phyloP scores from a whole-genome alignment of 441 rosid species.

The Codiaeum variegatum region DNA sequence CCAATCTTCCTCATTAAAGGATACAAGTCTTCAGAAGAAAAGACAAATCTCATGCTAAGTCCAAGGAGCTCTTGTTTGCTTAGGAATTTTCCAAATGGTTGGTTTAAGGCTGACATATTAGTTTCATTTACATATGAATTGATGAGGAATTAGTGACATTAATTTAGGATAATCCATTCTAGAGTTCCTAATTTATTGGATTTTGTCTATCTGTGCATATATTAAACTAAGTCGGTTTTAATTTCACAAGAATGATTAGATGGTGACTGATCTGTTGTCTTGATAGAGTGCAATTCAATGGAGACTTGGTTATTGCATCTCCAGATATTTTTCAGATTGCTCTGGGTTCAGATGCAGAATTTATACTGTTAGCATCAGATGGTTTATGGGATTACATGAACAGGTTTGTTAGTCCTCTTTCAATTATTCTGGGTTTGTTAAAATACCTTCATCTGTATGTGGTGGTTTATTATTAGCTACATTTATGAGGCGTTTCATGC shows the following conservation, averaged over 20 bases:
- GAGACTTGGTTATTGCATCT: slow-evolving; percentile 72
- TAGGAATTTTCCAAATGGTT: background rate
- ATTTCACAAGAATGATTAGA: slow-evolving; percentile 17
- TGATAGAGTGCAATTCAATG: slow-evolving; percentile 57
- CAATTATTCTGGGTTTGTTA: background rate
- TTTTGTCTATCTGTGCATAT: background rate
- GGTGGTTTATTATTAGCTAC: background rate
- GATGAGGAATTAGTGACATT: background rate
- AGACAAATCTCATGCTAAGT: slow-evolving; percentile 1
- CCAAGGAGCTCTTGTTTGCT: background rate
- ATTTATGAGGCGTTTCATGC: background rate
- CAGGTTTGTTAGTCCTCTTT: slow-evolving; percentile 36
- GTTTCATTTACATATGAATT: slow-evolving; percentile 1
- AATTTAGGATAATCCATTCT: no score
- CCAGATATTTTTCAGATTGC: slow-evolving; percentile 71
- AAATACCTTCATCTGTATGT: background rate
- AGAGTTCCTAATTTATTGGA: no score
- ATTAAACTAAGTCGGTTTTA: background rate
- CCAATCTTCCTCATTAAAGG: background rate
- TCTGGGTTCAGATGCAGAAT: slow-evolving; percentile 77
- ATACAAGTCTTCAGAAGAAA: background rate
- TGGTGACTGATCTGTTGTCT: slow-evolving; percentile 10
- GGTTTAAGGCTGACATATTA: background rate
- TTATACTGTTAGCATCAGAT: slow-evolving; percentile 80
- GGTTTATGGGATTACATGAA: slow-evolving; percentile 95